phyloP scores from a whole-genome alignment of 2,329 filamentous ascomycete genomes.

The Thielaviopsis cerberus region DNA sequence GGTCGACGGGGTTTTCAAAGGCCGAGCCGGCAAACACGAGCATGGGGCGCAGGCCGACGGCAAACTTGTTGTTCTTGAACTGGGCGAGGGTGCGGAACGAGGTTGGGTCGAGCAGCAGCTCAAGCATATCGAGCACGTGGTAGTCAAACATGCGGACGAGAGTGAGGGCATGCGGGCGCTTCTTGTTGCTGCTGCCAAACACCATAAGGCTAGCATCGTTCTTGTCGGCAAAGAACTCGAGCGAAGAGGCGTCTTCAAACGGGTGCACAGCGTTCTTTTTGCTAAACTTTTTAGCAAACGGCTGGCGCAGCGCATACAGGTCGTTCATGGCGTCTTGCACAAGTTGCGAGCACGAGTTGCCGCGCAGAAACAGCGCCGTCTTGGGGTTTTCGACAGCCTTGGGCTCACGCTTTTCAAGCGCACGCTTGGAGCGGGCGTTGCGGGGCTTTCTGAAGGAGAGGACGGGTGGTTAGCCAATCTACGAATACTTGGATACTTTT shows the following conservation, averaged over 20 bases:
- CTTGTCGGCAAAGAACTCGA: conserved; percentile 93
- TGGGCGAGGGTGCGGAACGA: conserved; percentile 51
- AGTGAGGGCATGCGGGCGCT: conserved; percentile 81
- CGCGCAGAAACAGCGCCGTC: conserved; percentile 72
- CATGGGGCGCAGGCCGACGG: conserved; percentile 73
- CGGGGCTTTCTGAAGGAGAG: conserved; percentile 33
- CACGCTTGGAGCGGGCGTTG: conserved; percentile 79
- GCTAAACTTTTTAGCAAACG: conserved; percentile 73
- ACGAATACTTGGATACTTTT: no score
- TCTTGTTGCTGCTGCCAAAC: conserved; percentile 77
- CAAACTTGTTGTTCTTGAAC: conserved; percentile 59
- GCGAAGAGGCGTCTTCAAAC: conserved; percentile 71
- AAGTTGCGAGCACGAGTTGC: conserved; percentile 66
- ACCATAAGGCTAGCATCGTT: conserved; percentile 79
- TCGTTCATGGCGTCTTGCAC: conserved; percentile 71
- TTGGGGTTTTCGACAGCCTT: conserved; percentile 82
- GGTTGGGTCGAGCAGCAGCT: conserved; percentile 64
- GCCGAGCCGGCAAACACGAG: conserved; percentile 75
- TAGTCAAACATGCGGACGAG: conserved; percentile 65
- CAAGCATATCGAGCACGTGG: conserved; percentile 87
- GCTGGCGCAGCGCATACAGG: conserved; percentile 66
- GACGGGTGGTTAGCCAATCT: neutral
- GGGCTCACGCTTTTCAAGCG: conserved; percentile 79
- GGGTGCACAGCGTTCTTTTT: conserved; percentile 95
- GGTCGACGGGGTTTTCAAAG: conserved; percentile 64